These are phyloP conservation scores for Phoenix dactylifera DNA, from an alignment of 176 grass and related monocot genomes.

Conservation along the genomic window DNA sequence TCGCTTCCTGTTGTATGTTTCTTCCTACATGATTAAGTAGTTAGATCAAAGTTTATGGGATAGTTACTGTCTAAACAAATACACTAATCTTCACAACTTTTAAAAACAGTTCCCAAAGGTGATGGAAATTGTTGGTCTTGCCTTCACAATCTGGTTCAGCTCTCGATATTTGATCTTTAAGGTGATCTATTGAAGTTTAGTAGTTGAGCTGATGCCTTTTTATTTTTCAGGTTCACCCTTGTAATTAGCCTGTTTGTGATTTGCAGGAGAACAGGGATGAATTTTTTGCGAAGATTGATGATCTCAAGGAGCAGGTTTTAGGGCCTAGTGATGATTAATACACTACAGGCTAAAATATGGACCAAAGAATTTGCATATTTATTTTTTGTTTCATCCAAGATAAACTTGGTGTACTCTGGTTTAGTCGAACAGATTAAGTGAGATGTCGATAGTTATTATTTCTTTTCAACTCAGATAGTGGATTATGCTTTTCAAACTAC, in stretches of 20 bases:
- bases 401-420: no score
- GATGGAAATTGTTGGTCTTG: conserved; percentile 9
- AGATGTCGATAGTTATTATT: no score
- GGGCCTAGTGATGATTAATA: neutral
- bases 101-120: conserved; percentile 5
- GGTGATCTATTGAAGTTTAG: neutral
- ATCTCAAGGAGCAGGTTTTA: conserved; percentile 8
- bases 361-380: no score
- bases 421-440: no score
- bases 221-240: neutral
- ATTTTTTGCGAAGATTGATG: conserved; percentile 6
- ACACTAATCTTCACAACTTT: neutral
- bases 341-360: no score
- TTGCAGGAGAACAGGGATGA: conserved; percentile 16
- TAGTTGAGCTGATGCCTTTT: neutral
- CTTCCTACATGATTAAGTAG: neutral
- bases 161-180: conserved; percentile 12
- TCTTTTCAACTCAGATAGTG: no score
- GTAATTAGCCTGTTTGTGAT: neutral
- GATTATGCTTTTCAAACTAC: no score
- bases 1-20: conserved; percentile 60
- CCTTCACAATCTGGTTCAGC: conserved; percentile 13
- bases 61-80: neutral
- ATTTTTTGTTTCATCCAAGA: no score
- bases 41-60: neutral